Evolutionary conservation across 441 rosid genomes (phyloP).

Genomic region (Daphne laureola): DNA sequence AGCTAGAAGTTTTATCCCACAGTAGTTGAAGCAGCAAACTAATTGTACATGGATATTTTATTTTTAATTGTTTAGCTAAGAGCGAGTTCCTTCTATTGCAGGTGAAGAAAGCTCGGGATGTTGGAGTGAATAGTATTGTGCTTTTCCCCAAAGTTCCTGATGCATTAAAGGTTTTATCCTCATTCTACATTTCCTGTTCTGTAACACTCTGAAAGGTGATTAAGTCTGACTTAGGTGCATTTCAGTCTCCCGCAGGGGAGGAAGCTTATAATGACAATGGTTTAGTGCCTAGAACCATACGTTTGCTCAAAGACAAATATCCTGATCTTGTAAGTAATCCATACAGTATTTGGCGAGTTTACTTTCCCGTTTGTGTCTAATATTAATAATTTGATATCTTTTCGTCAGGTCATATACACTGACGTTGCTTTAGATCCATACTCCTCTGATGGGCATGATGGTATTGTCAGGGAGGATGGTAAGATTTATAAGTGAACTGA

Average conservation of each 20-base stretch:
- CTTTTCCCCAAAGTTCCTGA: conserved; percentile 96
- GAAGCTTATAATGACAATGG: conserved; percentile 92
- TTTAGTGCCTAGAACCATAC: conserved; percentile 77
- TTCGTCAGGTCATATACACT: conserved; percentile 70
- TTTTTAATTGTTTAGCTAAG: conserved; percentile 1
- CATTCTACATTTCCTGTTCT: conserved; percentile 4
- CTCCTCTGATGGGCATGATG: conserved; percentile 97
- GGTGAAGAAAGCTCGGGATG: conserved; percentile 92
- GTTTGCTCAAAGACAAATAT: conserved; percentile 81
- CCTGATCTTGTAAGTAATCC: conserved; percentile 77
- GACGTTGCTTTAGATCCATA: conserved; percentile 98
- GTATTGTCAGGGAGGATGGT: conserved; percentile 96
- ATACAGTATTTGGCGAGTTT: neutral
- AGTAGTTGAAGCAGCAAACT: too few species aligned
- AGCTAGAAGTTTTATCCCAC: too few species aligned
- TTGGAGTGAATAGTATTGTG: conserved; percentile 82
- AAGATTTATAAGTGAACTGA: conserved; percentile 18
- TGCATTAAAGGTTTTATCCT: conserved; percentile 69
- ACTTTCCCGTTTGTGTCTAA: conserved; percentile 7
- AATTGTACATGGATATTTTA: too few species aligned
- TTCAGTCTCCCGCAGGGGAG: conserved; percentile 76
- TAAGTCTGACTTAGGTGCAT: conserved; percentile 12
- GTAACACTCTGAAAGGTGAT: conserved; percentile 4
- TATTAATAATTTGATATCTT: neutral
- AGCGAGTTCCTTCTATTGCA: conserved; percentile 22